Conservation (phyloP, 2,329 filamentous ascomycete species). For the Xylariomycetidae sp. region DNA sequence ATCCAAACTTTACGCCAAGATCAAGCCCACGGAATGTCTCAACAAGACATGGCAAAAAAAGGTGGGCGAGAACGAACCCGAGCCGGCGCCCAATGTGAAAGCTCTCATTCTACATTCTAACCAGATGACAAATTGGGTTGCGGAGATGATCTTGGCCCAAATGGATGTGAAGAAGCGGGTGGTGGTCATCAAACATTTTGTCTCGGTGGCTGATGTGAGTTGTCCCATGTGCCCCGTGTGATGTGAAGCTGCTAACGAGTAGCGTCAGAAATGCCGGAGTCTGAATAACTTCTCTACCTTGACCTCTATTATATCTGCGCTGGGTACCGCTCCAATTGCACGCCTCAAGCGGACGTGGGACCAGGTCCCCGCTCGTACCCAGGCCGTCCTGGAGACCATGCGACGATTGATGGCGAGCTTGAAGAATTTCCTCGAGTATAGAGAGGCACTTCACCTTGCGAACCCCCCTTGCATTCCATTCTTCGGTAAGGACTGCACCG, state of each 20-base stretch:
- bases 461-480: conserved; percentile 98
- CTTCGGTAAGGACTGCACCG: conserved; percentile 62
- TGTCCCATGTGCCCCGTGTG: too few relatives aligned
- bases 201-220: conserved; percentile 89
- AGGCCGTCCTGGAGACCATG: conserved; percentile 80
- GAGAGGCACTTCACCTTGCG: conserved; percentile 84
- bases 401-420: conserved; percentile 92
- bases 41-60: conserved; percentile 99
- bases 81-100: conserved; percentile 91
- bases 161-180: conserved; percentile 93
- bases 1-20: conserved; percentile 89
- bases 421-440: conserved; percentile 96
- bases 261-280: conserved; percentile 75
- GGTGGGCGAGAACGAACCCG: conserved; percentile 71
- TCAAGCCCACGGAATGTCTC: conserved; percentile 90
- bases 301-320: conserved; percentile 94
- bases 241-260: too few relatives aligned
- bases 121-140: conserved; percentile 98
- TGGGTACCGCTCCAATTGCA: conserved; percentile 91
- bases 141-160: conserved; percentile 96
- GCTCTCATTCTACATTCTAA: conserved; percentile 96
- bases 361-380: conserved; percentile 82
- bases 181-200: conserved; percentile 97
- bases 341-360: conserved; percentile 92
- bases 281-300: conserved; percentile 97